Base-by-base conservation (phyloP, 2,329 filamentous ascomycete genomes). In the Chaetomiaceae sp. region DNA sequence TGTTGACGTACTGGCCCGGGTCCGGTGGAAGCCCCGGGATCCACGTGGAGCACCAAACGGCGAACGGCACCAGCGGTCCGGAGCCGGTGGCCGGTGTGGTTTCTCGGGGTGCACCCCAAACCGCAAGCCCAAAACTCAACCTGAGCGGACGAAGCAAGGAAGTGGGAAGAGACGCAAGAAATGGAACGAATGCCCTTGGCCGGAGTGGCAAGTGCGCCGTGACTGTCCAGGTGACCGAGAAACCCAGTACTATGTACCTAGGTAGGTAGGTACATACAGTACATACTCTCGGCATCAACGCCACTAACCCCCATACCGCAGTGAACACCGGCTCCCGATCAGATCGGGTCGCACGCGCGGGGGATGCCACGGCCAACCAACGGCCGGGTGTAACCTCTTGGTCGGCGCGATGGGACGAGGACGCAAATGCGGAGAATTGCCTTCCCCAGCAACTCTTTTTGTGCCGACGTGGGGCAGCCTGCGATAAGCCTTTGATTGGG, bases 401-500 rank as follows among this genome's bases (percentile, higher is more conserved):
- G 23, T 21, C 48, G 40, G 48, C 21, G 40, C 48, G n/a, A 36
- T 16, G 16, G 27, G 32, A 44, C 23, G 30, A 33, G 32, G 41
- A 32, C 21, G 43, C 29, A 23, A 9, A 5, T 7, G n/a, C n/a
- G n/a, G n/a, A n/a, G n/a, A n/a, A n/a, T n/a, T n/a, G n/a, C n/a
- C n/a, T n/a, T n/a, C 13, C 18, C 21, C n/a, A 9, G 23, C 21
- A 18, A 11, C 18, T 33, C 20, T 34, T 23, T 30, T 34, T 5
- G 11, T 27, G 20, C 18, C 25, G 23, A 11, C 9, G 16, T 25
- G 25, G 46, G 21, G 29, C 27, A 44, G 44, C 1, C 36, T 47
- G 46, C 46, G 54, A 53, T 48, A 51, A 44, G 41, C 18, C n/a
- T n/a, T 20, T 56, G 52, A 57, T 61, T 58, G 51, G 51, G 4